These are phyloP conservation scores for Kokia cookei DNA, from an alignment of 441 rosid genomes.

Conservation along the genomic window DNA sequence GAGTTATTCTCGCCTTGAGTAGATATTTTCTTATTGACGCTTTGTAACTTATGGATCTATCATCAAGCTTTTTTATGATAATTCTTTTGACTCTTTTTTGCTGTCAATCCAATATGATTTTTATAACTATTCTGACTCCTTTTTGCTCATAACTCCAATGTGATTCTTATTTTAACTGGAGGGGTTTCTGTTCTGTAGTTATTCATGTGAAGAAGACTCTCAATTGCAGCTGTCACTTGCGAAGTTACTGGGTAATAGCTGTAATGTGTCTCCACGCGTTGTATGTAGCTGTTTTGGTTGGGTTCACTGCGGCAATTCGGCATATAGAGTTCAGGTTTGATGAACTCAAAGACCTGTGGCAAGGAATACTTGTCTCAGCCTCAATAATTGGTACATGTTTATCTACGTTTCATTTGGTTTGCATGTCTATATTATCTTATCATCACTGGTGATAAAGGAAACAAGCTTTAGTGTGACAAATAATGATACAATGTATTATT, in stretches of 20 bases:
- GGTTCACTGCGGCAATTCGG: conserved; percentile 53
- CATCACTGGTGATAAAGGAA: neutral
- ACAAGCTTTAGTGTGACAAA: neutral
- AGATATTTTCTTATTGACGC: neutral
- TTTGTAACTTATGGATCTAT: neutral
- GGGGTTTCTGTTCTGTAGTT: conserved; percentile 36
- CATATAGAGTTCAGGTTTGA: conserved; percentile 86
- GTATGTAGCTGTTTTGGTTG: conserved; percentile 54
- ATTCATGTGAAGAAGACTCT: conserved; percentile 58
- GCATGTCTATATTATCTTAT: neutral
- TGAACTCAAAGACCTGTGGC: conserved; percentile 84
- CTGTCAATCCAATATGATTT: neutral
- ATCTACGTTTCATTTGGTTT: neutral
- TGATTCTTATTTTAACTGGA: conserved; percentile 16
- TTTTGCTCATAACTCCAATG: neutral
- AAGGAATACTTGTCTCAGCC: conserved; percentile 66
- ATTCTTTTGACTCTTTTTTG: neutral
- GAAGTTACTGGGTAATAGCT: conserved; percentile 47
- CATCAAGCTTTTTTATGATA: neutral
- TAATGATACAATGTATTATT: neutral
- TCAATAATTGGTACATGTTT: conserved; percentile 45
- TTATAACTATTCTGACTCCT: neutral
- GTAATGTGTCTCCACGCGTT: conserved; percentile 47
- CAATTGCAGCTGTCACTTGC: conserved; percentile 57
- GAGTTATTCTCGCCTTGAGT: neutral